Base-by-base conservation (phyloP, 2,329 filamentous ascomycete genomes). In the Alternaria longipes region DNA sequence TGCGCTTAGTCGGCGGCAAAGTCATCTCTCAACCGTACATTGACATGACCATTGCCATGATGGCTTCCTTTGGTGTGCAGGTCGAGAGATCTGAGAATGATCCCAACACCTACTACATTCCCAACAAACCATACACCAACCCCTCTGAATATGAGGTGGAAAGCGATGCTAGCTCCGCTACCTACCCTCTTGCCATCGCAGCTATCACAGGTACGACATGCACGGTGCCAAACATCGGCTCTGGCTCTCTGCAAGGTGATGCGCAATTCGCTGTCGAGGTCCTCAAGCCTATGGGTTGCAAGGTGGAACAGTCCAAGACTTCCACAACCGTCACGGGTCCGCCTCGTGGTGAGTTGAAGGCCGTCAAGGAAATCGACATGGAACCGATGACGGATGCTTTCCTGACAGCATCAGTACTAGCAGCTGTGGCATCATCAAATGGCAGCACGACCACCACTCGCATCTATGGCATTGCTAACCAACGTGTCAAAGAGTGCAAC, bases 381-480 rank as follows among this genome's bases (percentile, higher is more conserved):
- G 95, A 98, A 78, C 91, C 94, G 1, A 99, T 99, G 95, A 99
- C 95, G 0, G 95, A 99, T 79, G 95, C 95, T 50, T 99, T 99
- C 84, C 85, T 99, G 54, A 97, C 94, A 5, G 95, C 95, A 18
- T 96, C 93, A 2, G 93, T 97, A 5, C 85, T 99, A 47, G 95
- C 93, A 26, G 95, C 95, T 36, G 92, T 97, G 44, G 93, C 94
- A 9, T 88, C 86, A 14, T 92, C 92, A 2, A 89, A 89, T 52
- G 82, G 81, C 53, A 77, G 79, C 8, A 85, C 84, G 38, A 82
- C 82, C 46, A 90, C 88, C 2, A 99, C 95, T 0, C 88, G 88
- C 57, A 98, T 99, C 67, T 91, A 90, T 16, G 95, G 95, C 51
- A 99, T 99, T 70, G 95, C 95, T 30, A 99, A 99, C 74, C 95